A percentile compares a stretch with the other conserved stretches of the same genome.
Conservation (phyloP, 2,329 filamentous ascomycete species). For the Xylariales sp. region DNA sequence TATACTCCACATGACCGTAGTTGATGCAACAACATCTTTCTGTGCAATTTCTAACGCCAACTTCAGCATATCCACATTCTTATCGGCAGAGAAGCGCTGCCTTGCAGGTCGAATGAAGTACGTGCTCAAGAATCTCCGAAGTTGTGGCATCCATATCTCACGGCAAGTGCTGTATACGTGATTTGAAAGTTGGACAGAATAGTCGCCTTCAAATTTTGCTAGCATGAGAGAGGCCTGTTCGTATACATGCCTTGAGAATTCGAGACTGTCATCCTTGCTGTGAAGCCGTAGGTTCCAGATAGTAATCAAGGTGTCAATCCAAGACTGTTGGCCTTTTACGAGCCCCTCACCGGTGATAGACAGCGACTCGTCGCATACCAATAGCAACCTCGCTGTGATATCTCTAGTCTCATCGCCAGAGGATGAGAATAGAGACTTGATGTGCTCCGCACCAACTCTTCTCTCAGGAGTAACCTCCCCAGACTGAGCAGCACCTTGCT, state of each 20-base stretch:
- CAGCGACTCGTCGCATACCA: slow-evolving; percentile 57
- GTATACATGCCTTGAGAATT: slow-evolving; percentile 63
- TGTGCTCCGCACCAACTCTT: slow-evolving; percentile 67
- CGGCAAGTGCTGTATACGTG: slow-evolving; percentile 43
- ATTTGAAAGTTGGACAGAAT: slow-evolving; percentile 33
- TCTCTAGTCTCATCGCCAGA: slow-evolving; percentile 60
- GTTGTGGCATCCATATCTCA: slow-evolving; percentile 58
- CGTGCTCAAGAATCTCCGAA: slow-evolving; percentile 62
- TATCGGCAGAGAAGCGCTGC: slow-evolving; percentile 58
- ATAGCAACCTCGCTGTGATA: slow-evolving; percentile 59
- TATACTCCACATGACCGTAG: slow-evolving; percentile 57
- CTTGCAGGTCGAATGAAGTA: slow-evolving; percentile 65
- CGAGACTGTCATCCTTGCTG: slow-evolving; percentile 58
- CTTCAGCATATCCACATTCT: slow-evolving; percentile 56
- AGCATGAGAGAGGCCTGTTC: slow-evolving; percentile 55
- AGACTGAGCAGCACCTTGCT: slow-evolving; percentile 54
- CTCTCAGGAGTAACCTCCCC: slow-evolving; percentile 52
- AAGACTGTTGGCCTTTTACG: slow-evolving; percentile 55
- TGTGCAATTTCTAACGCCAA: slow-evolving; percentile 56
- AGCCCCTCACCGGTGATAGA: slow-evolving; percentile 49
- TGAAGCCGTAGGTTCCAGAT: slow-evolving; percentile 68
- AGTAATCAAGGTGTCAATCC: slow-evolving; percentile 59
- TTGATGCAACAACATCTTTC: slow-evolving; percentile 52
- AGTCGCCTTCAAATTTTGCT: slow-evolving; percentile 53
- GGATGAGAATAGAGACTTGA: slow-evolving; percentile 66